Conservation (phyloP, 2,329 filamentous ascomycete species). For the Fusarium clavum region DNA sequence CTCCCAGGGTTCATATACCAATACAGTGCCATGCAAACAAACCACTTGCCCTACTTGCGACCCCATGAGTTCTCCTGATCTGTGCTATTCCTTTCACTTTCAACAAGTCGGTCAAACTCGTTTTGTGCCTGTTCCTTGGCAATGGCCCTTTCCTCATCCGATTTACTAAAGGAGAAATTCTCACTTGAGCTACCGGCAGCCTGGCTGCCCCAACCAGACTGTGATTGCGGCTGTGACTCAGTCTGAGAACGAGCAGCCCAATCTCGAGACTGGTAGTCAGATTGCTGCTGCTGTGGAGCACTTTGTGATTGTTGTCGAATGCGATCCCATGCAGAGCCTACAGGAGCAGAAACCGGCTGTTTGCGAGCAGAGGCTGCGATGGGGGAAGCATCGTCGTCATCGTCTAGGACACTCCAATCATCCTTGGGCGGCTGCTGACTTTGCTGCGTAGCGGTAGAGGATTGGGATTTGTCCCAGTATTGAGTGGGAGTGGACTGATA, state of each 20-base stretch:
- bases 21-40: slow-evolving; percentile 7
- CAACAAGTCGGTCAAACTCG: slow-evolving; percentile 63
- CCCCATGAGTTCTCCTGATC: slow-evolving; percentile 48
- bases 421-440: slow-evolving; percentile 19
- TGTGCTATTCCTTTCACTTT: slow-evolving; percentile 55
- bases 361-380: slow-evolving; percentile 50
- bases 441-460: slow-evolving; percentile 14
- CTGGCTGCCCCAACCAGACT: slow-evolving; percentile 45
- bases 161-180: slow-evolving; percentile 51
- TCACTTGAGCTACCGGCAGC: slow-evolving; percentile 44
- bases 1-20: slow-evolving; percentile 4
- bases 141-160: slow-evolving; percentile 53
- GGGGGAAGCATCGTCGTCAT: slow-evolving; percentile 59
- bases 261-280: slow-evolving; percentile 25
- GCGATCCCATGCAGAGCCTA: slow-evolving; percentile 59
- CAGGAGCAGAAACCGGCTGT: slow-evolving; percentile 24
- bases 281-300: slow-evolving; percentile 34
- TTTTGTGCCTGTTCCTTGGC: slow-evolving; percentile 61
- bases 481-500: not conserved
- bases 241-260: slow-evolving; percentile 28
- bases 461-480: slow-evolving; percentile 16
- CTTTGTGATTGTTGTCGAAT: slow-evolving; percentile 52
- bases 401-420: slow-evolving; percentile 45
- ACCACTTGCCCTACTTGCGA: slow-evolving; percentile 15
- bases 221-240: slow-evolving; percentile 26